Evolutionary conservation across 805 yeast genomes (phyloP).

Genomic region (Wickerhamomyces bovis): DNA sequence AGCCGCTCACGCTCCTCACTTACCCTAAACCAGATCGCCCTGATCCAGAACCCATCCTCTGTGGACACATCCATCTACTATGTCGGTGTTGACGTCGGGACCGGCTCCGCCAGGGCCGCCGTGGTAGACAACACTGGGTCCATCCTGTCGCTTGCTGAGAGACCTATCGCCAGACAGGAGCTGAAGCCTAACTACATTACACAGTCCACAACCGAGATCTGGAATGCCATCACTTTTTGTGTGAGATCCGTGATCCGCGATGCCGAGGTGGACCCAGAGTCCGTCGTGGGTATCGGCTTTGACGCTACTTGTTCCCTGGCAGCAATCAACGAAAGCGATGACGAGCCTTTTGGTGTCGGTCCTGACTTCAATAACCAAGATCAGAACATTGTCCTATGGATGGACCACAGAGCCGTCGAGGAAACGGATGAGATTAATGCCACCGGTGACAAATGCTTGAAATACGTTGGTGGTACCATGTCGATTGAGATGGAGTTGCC

Average conservation of each 20-base stretch:
- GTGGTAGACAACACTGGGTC: slow-evolving; percentile 79
- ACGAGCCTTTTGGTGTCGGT: slow-evolving; percentile 81
- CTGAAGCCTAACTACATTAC: slow-evolving; percentile 69
- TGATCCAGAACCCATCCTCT: slow-evolving; percentile 22
- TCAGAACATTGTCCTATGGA: slow-evolving; percentile 91
- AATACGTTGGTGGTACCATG: slow-evolving; percentile 96
- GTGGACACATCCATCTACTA: slow-evolving; percentile 35
- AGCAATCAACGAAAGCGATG: slow-evolving; percentile 58
- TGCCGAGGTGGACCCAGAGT: slow-evolving; percentile 60
- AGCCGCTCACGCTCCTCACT: slow-evolving; percentile 24
- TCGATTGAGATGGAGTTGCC: slow-evolving; percentile 98
- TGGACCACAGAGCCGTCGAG: slow-evolving; percentile 91
- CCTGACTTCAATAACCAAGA: slow-evolving; percentile 71
- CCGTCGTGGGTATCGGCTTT: slow-evolving; percentile 84
- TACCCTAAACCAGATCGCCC: slow-evolving; percentile 22
- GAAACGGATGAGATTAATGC: slow-evolving; percentile 81
- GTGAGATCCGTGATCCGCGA: slow-evolving; percentile 70
- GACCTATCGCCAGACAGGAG: slow-evolving; percentile 74
- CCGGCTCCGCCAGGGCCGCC: slow-evolving; percentile 96
- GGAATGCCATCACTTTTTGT: slow-evolving; percentile 83
- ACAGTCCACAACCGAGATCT: slow-evolving; percentile 86
- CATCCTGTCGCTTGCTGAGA: slow-evolving; percentile 71
- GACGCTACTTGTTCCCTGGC: slow-evolving; percentile 97
- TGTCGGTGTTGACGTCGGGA: slow-evolving; percentile 93
- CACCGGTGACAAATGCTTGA: slow-evolving; percentile 70